A percentile compares a stretch with the other conserved stretches of the same genome.
Conservation (phyloP, 2,329 filamentous ascomycete species). For the Colletotrichum somersetense region DNA sequence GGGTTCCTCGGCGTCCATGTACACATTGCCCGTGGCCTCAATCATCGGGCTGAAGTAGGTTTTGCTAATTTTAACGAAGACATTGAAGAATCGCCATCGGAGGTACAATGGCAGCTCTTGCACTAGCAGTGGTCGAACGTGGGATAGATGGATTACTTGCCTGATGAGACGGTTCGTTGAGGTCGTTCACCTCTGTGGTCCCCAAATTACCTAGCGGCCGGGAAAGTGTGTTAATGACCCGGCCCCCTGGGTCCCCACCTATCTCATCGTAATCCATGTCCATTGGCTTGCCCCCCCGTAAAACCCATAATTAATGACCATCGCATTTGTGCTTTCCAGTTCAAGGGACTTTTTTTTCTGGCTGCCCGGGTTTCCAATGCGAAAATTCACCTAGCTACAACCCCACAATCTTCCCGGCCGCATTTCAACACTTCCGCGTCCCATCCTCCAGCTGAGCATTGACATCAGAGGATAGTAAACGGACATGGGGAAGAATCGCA, state of each 20-base stretch:
- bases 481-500: slow-evolving; percentile 31
- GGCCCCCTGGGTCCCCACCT: background rate
- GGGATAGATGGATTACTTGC: background rate
- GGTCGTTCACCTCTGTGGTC: background rate
- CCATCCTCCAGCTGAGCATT: background rate
- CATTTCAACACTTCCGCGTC: background rate
- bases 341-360: slow-evolving; percentile 10
- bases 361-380: background rate
- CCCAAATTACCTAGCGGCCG: background rate
- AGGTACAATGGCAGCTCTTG: too few species aligned
- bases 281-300: slow-evolving; percentile 4
- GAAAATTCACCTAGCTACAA: slow-evolving; percentile 20
- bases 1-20: slow-evolving; percentile 45
- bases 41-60: slow-evolving; percentile 55
- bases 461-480: background rate
- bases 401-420: slow-evolving; percentile 3
- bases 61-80: slow-evolving; percentile 57
- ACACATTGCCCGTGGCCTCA: slow-evolving; percentile 43
- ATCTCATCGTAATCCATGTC: slow-evolving; percentile 7
- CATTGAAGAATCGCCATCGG: slow-evolving; percentile 44
- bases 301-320: background rate
- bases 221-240: background rate
- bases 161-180: background rate
- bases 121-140: background rate
- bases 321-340: slow-evolving; percentile 4